Conservation (phyloP, 2,329 filamentous ascomycete species). For the Claviceps paspali region DNA sequence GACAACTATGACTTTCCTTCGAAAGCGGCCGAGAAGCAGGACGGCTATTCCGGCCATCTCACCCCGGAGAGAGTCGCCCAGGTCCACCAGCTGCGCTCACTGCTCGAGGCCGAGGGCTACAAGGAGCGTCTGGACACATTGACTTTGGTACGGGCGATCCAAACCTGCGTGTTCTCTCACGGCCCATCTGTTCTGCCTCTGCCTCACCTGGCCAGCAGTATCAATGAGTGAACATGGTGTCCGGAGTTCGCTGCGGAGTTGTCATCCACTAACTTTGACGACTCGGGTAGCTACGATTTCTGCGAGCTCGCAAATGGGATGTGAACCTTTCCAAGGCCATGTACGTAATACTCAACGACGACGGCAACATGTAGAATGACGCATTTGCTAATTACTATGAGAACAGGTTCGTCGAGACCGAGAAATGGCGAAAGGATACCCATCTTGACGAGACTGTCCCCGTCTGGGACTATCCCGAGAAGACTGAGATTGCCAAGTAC, state of each 20-base stretch:
- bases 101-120: conserved; percentile 72
- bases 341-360: conserved; percentile 35
- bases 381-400: background rate
- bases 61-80: conserved; percentile 78
- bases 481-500: conserved; percentile 68
- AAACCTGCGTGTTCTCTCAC: background rate
- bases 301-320: conserved; percentile 91
- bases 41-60: conserved; percentile 78
- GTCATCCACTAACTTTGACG: too few relatives aligned
- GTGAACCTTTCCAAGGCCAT: conserved; percentile 72
- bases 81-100: conserved; percentile 67
- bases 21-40: conserved; percentile 50
- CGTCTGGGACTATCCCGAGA: conserved; percentile 78
- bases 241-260: too few relatives aligned
- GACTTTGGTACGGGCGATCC: conserved; percentile 52
- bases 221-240: background rate
- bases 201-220: background rate
- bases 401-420: conserved; percentile 71
- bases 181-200: background rate
- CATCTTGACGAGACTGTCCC: conserved; percentile 68
- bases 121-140: conserved; percentile 80
- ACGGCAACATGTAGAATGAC: background rate
- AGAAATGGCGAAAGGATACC: conserved; percentile 82
- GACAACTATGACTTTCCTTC: conserved; percentile 92
- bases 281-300: conserved; percentile 55